Base-by-base conservation (phyloP, 2,329 filamentous ascomycete genomes). In the Pseudocercospora cruenta region DNA sequence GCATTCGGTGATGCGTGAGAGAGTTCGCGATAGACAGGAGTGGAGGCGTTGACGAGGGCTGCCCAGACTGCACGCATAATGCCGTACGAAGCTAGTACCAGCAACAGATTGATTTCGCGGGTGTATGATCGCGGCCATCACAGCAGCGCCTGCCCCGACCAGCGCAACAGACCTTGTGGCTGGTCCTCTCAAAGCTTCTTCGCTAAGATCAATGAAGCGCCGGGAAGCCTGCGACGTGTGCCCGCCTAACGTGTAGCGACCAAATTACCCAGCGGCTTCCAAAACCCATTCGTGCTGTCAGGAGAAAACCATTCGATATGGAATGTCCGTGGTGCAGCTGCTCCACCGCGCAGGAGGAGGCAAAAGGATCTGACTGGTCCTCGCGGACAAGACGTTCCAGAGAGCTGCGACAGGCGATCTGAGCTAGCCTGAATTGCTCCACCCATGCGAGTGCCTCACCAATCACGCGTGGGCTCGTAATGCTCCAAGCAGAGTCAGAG, bases 21-120 rank as follows among this genome's bases (percentile, higher is more conserved):
- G 58, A 57, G 64, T 64, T 64, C 65, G 64, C 57, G 57, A 67
- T 64, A 64, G 61, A 67, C 54, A 67, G 58, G 53, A 64, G 65
- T 67, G 65, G 65, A 67, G 65, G 65, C 65, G 61, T 59, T 59
- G 61, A 33, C 49, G 58, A 55, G 53, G 57, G 51, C 58, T 57
- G 65, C 62, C 54, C 49, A 67, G 65, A 60, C 36, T 49, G 31
- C 57, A 60, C 31, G 51, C 54, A 60, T 36, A 39, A 39, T 59
- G 51, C 60, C 64, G 45, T 49, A 63, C 57, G 57, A 60, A 51
- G 58, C 58, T 60, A 60, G 58, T 31, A 31, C 54, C 26, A 22
- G 54, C 54, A 61, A 31, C 43, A 51, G 45, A 39, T 36, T 58
- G 54, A 58, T 58, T 58, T 58, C 54, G 26, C 54, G 54, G 28